Percentiles rank a stretch among this genome's conserved stretches.
These are phyloP conservation scores for Lichtheimia ornata DNA, from an alignment of 371 early-diverging fungal species.

Conservation along the genomic window DNA sequence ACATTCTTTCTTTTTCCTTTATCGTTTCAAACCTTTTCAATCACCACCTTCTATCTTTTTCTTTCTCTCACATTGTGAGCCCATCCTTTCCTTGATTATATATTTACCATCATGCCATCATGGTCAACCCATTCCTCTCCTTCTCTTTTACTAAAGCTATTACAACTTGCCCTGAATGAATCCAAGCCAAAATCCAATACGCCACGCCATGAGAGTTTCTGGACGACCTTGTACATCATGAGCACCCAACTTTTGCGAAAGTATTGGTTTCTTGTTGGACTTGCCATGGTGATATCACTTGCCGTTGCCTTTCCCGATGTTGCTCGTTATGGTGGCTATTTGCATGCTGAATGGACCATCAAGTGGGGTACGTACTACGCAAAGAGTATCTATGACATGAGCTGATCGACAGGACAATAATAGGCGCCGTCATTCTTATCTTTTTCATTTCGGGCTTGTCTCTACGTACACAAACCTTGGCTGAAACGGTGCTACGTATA, in stretches of 20 bases:
- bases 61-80: neutral
- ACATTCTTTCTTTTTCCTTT: constrained; percentile 1
- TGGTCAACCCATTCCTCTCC: constrained; percentile 4
- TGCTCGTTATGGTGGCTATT: constrained; percentile 56
- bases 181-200: constrained; percentile 9
- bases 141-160: constrained; percentile 1
- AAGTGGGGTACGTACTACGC: constrained; percentile 46
- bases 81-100: neutral
- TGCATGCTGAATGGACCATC: constrained; percentile 61
- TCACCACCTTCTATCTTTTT: neutral
- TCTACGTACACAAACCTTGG: constrained; percentile 56
- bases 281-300: constrained; percentile 54
- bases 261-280: constrained; percentile 59
- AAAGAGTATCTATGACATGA: neutral
- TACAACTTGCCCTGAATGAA: constrained; percentile 11
- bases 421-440: constrained; percentile 56
- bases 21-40: neutral
- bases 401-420: neutral
- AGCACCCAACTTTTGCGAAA: constrained; percentile 5
- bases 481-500: constrained; percentile 52
- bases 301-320: constrained; percentile 59
- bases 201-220: neutral
- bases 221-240: neutral
- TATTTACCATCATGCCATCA: constrained; percentile 2
- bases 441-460: constrained; percentile 68